phyloP scores from a whole-genome alignment of 2,329 filamentous ascomycete species.

The Erysiphe pulchra region DNA sequence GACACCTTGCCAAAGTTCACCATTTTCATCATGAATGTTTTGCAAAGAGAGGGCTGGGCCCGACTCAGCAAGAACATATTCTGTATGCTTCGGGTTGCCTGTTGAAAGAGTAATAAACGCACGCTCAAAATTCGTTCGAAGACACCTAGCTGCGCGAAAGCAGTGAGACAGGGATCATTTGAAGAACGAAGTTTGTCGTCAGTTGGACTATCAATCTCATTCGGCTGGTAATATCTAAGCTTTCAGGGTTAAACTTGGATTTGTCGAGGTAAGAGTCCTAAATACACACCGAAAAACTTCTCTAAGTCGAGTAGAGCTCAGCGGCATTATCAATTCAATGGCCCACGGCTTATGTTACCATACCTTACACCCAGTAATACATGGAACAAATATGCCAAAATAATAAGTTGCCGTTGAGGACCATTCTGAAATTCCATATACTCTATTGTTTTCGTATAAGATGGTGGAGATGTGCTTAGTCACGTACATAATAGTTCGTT shows the following conservation, averaged over 20 bases:
- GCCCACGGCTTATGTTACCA: background rate
- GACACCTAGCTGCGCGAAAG: constrained; percentile 23
- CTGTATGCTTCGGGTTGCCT: constrained; percentile 1
- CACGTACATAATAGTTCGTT: too few species aligned
- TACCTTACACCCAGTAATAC: background rate
- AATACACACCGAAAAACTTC: constrained; percentile 8
- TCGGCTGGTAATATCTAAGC: constrained; percentile 7
- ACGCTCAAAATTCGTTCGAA: constrained; percentile 21
- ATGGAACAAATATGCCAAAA: too few species aligned
- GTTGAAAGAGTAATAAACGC: constrained; percentile 18
- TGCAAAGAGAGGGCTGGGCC: constrained; percentile 8
- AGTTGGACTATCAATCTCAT: background rate
- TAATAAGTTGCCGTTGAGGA: too few species aligned
- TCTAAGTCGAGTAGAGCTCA: constrained; percentile 4
- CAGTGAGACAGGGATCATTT: constrained; percentile 18
- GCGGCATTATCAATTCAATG: background rate
- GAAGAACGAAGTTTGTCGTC: constrained; percentile 4
- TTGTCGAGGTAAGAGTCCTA: background rate
- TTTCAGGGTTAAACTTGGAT: background rate
- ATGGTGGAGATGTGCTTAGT: too few species aligned
- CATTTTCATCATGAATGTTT: constrained; percentile 8
- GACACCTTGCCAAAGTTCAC: constrained; percentile 11
- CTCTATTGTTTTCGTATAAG: too few species aligned
- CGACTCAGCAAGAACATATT: constrained; percentile 11
- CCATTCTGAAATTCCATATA: too few species aligned